Percentiles rank a stretch among this genome's conserved stretches.
These are phyloP conservation scores for Angomonas desouzai DNA, from an alignment of 208 protist species.

Conservation along the genomic window DNA sequence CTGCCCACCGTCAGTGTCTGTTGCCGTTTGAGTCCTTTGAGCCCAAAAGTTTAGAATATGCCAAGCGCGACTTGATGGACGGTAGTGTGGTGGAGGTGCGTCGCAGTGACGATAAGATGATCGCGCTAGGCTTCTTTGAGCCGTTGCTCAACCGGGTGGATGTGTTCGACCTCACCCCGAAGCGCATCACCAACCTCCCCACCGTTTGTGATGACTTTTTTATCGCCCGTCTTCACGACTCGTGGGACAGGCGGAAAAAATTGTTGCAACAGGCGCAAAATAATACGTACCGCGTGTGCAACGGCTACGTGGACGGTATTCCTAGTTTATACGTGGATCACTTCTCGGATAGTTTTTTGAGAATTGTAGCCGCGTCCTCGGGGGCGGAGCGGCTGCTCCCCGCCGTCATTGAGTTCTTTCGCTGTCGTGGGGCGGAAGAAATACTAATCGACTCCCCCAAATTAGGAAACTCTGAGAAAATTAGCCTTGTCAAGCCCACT, in stretches of 20 bases:
- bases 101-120: slow-evolving; percentile 37
- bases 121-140: slow-evolving; percentile 83
- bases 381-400: slow-evolving; percentile 78
- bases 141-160: slow-evolving; percentile 53
- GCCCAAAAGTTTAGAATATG: slow-evolving; percentile 44
- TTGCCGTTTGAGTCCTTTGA: slow-evolving; percentile 59
- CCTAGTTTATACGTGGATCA: slow-evolving; percentile 79
- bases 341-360: slow-evolving; percentile 72
- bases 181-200: slow-evolving; percentile 38
- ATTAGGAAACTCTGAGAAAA: slow-evolving; percentile 42
- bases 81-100: slow-evolving; percentile 74
- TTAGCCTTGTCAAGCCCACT: slow-evolving; percentile 44
- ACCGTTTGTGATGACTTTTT: slow-evolving; percentile 83
- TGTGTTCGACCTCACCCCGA: slow-evolving; percentile 67
- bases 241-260: slow-evolving; percentile 54
- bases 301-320: slow-evolving; percentile 73
- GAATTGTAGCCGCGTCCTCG: slow-evolving; percentile 62
- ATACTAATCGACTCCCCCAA: slow-evolving; percentile 70
- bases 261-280: slow-evolving; percentile 43
- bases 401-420: slow-evolving; percentile 60
- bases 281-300: slow-evolving; percentile 74
- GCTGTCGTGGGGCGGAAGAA: slow-evolving; percentile 57
- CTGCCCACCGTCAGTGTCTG: slow-evolving; percentile 36
- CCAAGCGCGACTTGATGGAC: slow-evolving; percentile 39
- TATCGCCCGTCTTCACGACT: slow-evolving; percentile 41